Evolutionary conservation across 108 stramenopile species (phyloP), one percentile per base, ranked within the genome.

Genomic region (Pseudonitzschia multiseries): DNA sequence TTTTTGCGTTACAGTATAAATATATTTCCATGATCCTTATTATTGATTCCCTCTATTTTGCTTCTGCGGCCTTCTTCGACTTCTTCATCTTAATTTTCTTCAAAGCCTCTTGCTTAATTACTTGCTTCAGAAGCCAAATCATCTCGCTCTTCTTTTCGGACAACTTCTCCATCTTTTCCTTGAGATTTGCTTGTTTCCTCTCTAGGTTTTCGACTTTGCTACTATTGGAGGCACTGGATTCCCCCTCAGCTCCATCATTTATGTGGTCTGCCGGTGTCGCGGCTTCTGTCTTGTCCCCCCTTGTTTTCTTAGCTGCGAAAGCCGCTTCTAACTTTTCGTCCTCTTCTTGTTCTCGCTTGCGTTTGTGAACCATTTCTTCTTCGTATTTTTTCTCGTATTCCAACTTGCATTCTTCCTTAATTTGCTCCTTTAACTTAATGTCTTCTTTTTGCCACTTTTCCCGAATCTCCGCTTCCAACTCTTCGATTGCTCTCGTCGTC

Each of bases 111-210:
- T 78, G 78, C 57, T 77, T 82, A 65, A 85, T 85, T 62, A 83
- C 79, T 64, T 80, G 76, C 51, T 86, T 86, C 42, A 86, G 61
- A 27, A 86, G 62, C 85, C 85, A 86, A 61, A 81, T 43, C 72
- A 86, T 79, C 64, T 86, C 80, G 29, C 66, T 72, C 29, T 79
- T 79, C 43, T 68, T 80, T 56, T 83, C 82, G 18, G 75, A 63
- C 31, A 83, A 67, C 27, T 72, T 60, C 43, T 86, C 85, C 59
- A 81, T 36, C 36, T 83, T 73, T 10, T 63, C 51, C 44, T 78
- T 48, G 1, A 52, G 26, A 13, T 76, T 74, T 13, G 71, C 80
- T 20, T 74, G 71, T 50, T 78, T 71, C 60, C 67, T 63, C 69
- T 79, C 60, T 9, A 79, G 33, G 18, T 13, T 3, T 17, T 66